Evolutionary conservation across 2,329 filamentous ascomycete genomes (phyloP).

Genomic region (Diaporthe sp.): DNA sequence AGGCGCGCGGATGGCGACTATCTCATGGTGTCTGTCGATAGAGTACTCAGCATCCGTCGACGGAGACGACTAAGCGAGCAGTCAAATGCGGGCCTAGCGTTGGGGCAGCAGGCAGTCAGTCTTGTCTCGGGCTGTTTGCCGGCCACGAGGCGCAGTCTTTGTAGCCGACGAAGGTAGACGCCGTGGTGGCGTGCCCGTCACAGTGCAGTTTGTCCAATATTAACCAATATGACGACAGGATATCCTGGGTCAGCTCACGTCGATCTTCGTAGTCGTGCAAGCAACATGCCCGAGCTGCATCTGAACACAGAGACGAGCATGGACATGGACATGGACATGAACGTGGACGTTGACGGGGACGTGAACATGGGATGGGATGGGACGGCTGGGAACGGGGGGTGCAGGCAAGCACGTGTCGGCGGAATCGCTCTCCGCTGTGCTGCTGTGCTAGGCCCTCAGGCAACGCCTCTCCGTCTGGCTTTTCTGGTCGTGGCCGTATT

Average conservation of each 20-base stretch:
- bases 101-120: constrained; percentile 19
- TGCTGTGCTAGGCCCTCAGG: constrained; percentile 9
- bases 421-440: not conserved
- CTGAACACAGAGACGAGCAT: not conserved
- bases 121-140: constrained; percentile 39
- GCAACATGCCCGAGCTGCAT: constrained; percentile 23
- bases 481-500: not conserved
- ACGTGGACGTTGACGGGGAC: not conserved
- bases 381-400: not conserved
- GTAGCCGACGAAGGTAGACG: constrained; percentile 29
- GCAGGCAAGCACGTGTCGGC: constrained; percentile 22
- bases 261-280: constrained; percentile 25
- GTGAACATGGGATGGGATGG: not conserved
- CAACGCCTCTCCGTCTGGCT: not conserved
- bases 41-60: constrained; percentile 3
- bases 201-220: not conserved
- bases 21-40: constrained; percentile 14
- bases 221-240: constrained; percentile 16
- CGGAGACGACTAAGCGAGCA: constrained; percentile 29
- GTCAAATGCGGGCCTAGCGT: constrained; percentile 37
- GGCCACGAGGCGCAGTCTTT: constrained; percentile 40
- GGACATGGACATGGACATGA: not conserved
- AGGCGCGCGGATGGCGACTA: constrained; percentile 35
- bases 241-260: constrained; percentile 10
- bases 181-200: constrained; percentile 2